phyloP scores from a whole-genome alignment of 352 stramenopile species.

The Globisporangium carolinianum region DNA sequence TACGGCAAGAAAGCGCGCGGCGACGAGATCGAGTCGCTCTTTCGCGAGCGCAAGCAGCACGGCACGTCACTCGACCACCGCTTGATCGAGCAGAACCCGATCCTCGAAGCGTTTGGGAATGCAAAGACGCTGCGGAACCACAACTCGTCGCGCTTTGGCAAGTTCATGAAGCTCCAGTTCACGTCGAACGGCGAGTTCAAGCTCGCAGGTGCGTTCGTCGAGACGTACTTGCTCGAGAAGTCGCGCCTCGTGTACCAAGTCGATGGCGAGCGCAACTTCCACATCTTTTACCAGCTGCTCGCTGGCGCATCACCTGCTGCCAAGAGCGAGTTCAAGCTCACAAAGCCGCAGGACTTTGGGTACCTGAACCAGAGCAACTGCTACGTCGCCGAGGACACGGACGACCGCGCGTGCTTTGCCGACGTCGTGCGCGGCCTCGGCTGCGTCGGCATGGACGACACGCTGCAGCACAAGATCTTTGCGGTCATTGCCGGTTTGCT shows the following conservation, averaged over 20 bases:
- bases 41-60: conserved; percentile 42
- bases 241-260: conserved; percentile 86
- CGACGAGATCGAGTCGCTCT: conserved; percentile 60
- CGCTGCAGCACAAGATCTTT: conserved; percentile 84
- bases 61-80: conserved; percentile 69
- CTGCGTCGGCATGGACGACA: conserved; percentile 71
- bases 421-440: conserved; percentile 61
- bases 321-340: conserved; percentile 59
- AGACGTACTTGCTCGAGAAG: conserved; percentile 87
- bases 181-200: conserved; percentile 80
- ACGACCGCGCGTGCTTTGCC: conserved; percentile 82
- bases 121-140: conserved; percentile 92
- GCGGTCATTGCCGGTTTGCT: conserved; percentile 90
- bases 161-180: conserved; percentile 96
- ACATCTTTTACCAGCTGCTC: conserved; percentile 94
- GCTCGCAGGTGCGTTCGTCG: conserved; percentile 78
- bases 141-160: conserved; percentile 94
- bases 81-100: conserved; percentile 89
- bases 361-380: conserved; percentile 94
- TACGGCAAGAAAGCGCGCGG: conserved; percentile 80
- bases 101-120: conserved; percentile 95
- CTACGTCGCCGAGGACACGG: conserved; percentile 88
- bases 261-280: conserved; percentile 91
- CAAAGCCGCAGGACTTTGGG: conserved; percentile 81
- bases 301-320: conserved; percentile 45